Evolutionary conservation across 2,329 filamentous ascomycete species (phyloP).

Genomic region (Clathrospora elynae): DNA sequence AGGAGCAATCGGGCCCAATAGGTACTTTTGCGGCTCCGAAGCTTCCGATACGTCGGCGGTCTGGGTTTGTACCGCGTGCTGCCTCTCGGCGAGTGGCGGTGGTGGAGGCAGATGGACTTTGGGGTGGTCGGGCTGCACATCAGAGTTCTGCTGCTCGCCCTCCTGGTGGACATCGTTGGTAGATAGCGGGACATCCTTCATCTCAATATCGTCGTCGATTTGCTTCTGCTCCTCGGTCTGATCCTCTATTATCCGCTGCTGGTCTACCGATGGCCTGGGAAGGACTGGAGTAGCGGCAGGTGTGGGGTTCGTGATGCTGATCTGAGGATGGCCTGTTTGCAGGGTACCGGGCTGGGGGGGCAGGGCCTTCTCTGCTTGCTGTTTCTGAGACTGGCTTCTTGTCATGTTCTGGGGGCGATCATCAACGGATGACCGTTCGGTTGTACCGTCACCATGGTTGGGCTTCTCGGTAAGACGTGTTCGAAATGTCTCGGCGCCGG

Average conservation of each 20-base stretch:
- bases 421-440: slow-evolving; percentile 30
- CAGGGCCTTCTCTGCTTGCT: slow-evolving; percentile 36
- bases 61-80: slow-evolving; percentile 47
- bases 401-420: slow-evolving; percentile 35
- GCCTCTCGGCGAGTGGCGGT: slow-evolving; percentile 56
- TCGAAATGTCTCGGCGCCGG: slow-evolving; percentile 30
- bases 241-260: slow-evolving; percentile 54
- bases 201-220: slow-evolving; percentile 63
- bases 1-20: slow-evolving; percentile 81
- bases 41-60: slow-evolving; percentile 50
- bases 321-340: slow-evolving; percentile 45
- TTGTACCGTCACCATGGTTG: slow-evolving; percentile 28
- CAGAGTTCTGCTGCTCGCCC: slow-evolving; percentile 30
- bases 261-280: slow-evolving; percentile 43
- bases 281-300: slow-evolving; percentile 49
- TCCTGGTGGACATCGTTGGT: slow-evolving; percentile 56
- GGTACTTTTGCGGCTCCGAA: slow-evolving; percentile 64
- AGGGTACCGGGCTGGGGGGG: slow-evolving; percentile 42
- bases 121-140: slow-evolving; percentile 35
- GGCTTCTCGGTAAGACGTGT: slow-evolving; percentile 32
- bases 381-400: slow-evolving; percentile 42
- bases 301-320: slow-evolving; percentile 54
- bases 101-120: slow-evolving; percentile 62
- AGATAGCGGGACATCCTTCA: slow-evolving; percentile 65
- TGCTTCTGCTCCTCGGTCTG: slow-evolving; percentile 55